Conservation (phyloP, 768 basidiomycete genomes). For the Floccularia luteovirens region DNA sequence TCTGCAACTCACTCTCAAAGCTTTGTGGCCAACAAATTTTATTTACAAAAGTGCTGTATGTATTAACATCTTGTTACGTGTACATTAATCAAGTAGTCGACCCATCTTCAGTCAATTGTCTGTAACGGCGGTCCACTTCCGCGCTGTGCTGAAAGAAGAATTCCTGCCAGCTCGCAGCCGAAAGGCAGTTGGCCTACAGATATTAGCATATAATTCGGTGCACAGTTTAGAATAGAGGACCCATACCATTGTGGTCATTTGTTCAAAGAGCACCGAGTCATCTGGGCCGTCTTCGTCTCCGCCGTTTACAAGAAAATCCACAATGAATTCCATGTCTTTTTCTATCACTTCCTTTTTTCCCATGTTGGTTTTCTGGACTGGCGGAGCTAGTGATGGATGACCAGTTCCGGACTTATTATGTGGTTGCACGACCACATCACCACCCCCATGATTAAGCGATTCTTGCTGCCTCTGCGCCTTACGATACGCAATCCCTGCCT, state of each 20-base stretch:
- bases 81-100: too few relatives aligned
- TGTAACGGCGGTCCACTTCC: slow-evolving; percentile 34
- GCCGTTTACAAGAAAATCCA: slow-evolving; percentile 48
- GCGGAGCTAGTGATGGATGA: too few relatives aligned
- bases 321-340: slow-evolving; percentile 44
- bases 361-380: neutral
- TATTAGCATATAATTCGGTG: neutral
- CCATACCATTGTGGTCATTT: slow-evolving; percentile 37
- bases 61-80: too few relatives aligned
- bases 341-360: slow-evolving; percentile 11
- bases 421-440: slow-evolving; percentile 3
- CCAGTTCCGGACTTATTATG: too few relatives aligned
- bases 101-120: slow-evolving; percentile 14
- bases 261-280: slow-evolving; percentile 40
- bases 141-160: slow-evolving; percentile 40
- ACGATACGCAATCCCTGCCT: slow-evolving; percentile 40
- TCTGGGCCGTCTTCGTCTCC: slow-evolving; percentile 35
- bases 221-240: neutral
- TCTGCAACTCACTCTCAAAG: too few relatives aligned
- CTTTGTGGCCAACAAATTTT: too few relatives aligned
- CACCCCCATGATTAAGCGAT: slow-evolving; percentile 9
- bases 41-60: too few relatives aligned
- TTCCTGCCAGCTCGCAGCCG: slow-evolving; percentile 37
- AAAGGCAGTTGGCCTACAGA: slow-evolving; percentile 30
- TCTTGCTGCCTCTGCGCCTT: slow-evolving; percentile 24